phyloP scores from a whole-genome alignment of 176 grass and related monocot genomes.

The Tillandsia leiboldiana region DNA sequence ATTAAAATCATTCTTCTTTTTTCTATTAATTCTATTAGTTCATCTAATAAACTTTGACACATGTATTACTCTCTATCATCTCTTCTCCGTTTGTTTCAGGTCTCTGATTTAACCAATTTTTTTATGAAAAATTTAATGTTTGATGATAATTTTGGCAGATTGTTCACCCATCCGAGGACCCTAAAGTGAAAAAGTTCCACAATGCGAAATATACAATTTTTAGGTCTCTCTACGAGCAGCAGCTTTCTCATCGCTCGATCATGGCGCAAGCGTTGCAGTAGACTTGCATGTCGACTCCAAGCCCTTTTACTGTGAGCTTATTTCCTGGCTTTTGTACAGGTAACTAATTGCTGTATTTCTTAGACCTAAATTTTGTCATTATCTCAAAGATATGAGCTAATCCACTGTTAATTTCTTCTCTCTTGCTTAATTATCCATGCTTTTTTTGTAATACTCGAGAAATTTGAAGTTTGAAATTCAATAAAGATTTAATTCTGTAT shows the following conservation, averaged over 20 bases:
- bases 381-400: background rate
- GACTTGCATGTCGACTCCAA: background rate
- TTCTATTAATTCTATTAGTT: no score
- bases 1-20: no score
- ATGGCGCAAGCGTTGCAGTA: constrained; percentile 60
- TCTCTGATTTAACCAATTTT: no score
- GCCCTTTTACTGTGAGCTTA: background rate
- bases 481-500: no score
- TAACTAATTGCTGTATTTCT: background rate
- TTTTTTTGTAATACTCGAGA: no score
- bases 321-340: background rate
- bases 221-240: constrained; percentile 77
- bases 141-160: constrained; percentile 35
- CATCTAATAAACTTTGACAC: no score
- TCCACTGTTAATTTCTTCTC: background rate
- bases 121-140: background rate
- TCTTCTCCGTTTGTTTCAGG: no score
- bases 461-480: no score
- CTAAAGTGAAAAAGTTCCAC: constrained; percentile 80
- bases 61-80: no score
- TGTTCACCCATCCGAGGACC: constrained; percentile 55
- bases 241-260: constrained; percentile 44
- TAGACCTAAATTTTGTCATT: background rate
- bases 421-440: background rate
- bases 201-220: constrained; percentile 84